Base-by-base conservation (phyloP, 2,329 filamentous ascomycete species). In the Sclerotinia borealis region DNA sequence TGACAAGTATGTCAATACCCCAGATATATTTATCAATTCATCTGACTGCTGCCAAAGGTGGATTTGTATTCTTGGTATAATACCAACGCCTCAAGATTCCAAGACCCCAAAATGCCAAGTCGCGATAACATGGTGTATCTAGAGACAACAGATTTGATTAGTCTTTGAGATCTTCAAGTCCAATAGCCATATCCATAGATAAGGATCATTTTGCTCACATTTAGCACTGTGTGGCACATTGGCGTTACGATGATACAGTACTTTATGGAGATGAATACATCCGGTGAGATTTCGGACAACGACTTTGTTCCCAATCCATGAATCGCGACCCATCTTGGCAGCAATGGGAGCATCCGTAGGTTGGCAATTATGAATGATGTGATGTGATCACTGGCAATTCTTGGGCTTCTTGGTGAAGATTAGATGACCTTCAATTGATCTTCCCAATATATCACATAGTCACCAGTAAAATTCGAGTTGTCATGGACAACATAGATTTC, bases 91-190 rank as follows among this genome's bases (percentile, higher is more conserved):
- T 19, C 54, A 56, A 43, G n/a, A 47, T 25, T 25, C 39, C 27
- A 56, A 45, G 39, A 56, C 39, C 29, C 39, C 52, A 56, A 56
- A 39, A 17, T 45, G 54, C 54, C 39, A 56, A 56, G 54, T 45
- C 29, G 39, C 4, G 27, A 25, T 45, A 34, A 8, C 45, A 2
- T 45, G 19, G 29, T 34, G 34, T 34, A 11, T 25, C 29, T 17
- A 43, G 27, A 34, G 54, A 45, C 19, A 56, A 45, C 34, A 22
- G 39, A 34, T 34, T n/a, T 56, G 10, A 45, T 56, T 34, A 45
- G 54, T 45, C 39, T 17, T 25, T 25, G 54, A 31, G 27, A 56
- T 45, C n/a, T n/a, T n/a, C 39, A 17, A 10, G 4, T 49, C 4
- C 27, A 50, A 50, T 45, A 17, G 45, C 54, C n/a, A 19, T 25